Conservation (phyloP, 2,329 filamentous ascomycete species). For the Colletotrichum acutatum region DNA sequence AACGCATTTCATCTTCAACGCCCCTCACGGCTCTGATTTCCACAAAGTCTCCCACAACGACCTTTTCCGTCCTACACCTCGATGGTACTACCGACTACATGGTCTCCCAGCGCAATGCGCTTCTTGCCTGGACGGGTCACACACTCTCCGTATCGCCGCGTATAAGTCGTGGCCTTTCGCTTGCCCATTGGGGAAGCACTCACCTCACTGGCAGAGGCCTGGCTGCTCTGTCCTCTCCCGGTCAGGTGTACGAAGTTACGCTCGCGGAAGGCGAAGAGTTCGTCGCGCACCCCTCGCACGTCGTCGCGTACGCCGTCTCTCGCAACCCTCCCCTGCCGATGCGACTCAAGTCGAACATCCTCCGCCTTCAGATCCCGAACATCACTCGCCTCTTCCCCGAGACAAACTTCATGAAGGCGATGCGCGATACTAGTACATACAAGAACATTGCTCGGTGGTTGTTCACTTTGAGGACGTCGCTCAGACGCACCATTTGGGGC, state of each 20-base stretch:
- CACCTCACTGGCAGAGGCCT: slow-evolving; percentile 89
- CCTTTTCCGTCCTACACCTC: slow-evolving; percentile 87
- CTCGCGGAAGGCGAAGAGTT: slow-evolving; percentile 88
- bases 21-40: slow-evolving; percentile 90
- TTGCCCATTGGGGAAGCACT: slow-evolving; percentile 93
- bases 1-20: slow-evolving; percentile 86
- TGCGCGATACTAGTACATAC: slow-evolving; percentile 80
- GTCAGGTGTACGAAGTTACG: slow-evolving; percentile 88
- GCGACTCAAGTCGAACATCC: slow-evolving; percentile 80
- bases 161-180: slow-evolving; percentile 77
- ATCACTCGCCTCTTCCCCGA: slow-evolving; percentile 74
- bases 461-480: slow-evolving; percentile 79
- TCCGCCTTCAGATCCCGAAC: slow-evolving; percentile 83
- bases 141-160: slow-evolving; percentile 81
- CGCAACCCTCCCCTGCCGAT: slow-evolving; percentile 82
- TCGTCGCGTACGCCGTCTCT: slow-evolving; percentile 88
- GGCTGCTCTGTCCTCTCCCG: slow-evolving; percentile 84
- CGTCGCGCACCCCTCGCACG: slow-evolving; percentile 88
- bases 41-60: slow-evolving; percentile 86
- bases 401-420: slow-evolving; percentile 76
- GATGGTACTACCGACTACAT: slow-evolving; percentile 98
- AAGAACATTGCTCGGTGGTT: slow-evolving; percentile 72
- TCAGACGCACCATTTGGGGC: slow-evolving; percentile 88
- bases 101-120: slow-evolving; percentile 84
- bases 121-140: slow-evolving; percentile 97